Evolutionary conservation across 306 rosid species (phyloP), one percentile per base, ranked within the genome.

Genomic region (Vicia villosa): DNA sequence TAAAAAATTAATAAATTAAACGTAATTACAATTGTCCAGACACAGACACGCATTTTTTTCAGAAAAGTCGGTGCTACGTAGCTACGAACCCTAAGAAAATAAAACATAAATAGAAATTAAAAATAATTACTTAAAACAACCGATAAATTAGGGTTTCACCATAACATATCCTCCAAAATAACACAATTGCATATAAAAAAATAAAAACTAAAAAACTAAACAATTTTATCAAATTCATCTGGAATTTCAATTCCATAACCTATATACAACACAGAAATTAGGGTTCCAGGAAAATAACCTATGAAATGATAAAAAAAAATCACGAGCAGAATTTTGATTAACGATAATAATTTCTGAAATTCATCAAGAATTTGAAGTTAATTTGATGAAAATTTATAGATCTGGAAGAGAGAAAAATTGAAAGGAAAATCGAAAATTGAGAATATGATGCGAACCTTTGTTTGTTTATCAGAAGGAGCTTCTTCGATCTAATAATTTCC

Each of bases 121-220:
- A 63, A 73, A 16, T 36, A 28, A 38, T 46, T 12, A 56, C 22
- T 30, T 21, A 34, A 70, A 10, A 28, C 51, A 63, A 70, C 42
- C 37, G 24, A 46, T 8, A 72, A 54, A 68, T 28, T 68, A 79
- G 83, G 79, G 83, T 73, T 67, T 38, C 61, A 42, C 54, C 10
- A 20, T 1, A 43, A 14, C 15, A 52, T 52, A 66, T n/a, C 26
- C 51, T 42, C 32, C 9, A 66, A 45, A 59, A 30, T 51, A 42
- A 61, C 30, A 32, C 28, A 46, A 74, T 30, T 26, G 43, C 60
- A 49, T 20, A n/a, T n/a, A n/a, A n/a, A 8, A 0, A 22, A 24
- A 43, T n/a, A 22, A 40, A 43, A 34, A 2, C 3, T n/a, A n/a
- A 37, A 58, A 67, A 75, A 59, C 16, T 3, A 8, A n/a, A 60